Evolutionary conservation across 164 flowering plant species (phyloP), one percentile per base, ranked within the genome.

Genomic region (Echeveria elegans): DNA sequence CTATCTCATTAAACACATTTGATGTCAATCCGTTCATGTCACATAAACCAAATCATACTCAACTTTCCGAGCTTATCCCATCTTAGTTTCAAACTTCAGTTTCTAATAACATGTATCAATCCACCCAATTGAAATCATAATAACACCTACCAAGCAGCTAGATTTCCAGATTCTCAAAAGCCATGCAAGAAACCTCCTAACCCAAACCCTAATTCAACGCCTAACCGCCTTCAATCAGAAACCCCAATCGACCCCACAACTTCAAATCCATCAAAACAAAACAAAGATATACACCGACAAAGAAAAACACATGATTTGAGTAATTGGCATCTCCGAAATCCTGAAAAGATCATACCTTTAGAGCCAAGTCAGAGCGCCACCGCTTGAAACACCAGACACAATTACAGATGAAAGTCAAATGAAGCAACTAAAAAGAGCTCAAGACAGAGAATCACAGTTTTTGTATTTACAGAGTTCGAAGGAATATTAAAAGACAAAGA

Each of bases 1-100:
- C 53, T 18, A 45, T 30, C 29, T 37, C 69, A 53, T 48, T n/a
- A 19, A 16, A 64, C 63, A 23, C 61, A 58, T 41, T 30, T 38
- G 69, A 34, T 58, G 63, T 70, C 52, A 69, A 68, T 63, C 61
- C 11, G 14, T 5, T 36, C 6, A 32, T 30, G 16, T 23, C 30
- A 2, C 24, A 53, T 53, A 8, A 53, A 53, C 30, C 30, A 53
- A 53, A 53, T 14, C 29, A 24, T 14, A 24, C 24, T 10, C 2
- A 23, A 53, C 30, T 4, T 11, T 9, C 14, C 30, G 15, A 2
- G 12, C 41, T 38, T 14, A 38, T 12, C 37, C 1, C 16, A 43
- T 43, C 30, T 14, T 26, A 28, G 19, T 19, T 56, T 56, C 61
- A 56, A 28, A 26, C 61, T 56, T 28, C 61, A 56, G 31, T 56